Base-by-base conservation (phyloP, 1,139 yeast species). In the Yamadazyma taylorii region DNA sequence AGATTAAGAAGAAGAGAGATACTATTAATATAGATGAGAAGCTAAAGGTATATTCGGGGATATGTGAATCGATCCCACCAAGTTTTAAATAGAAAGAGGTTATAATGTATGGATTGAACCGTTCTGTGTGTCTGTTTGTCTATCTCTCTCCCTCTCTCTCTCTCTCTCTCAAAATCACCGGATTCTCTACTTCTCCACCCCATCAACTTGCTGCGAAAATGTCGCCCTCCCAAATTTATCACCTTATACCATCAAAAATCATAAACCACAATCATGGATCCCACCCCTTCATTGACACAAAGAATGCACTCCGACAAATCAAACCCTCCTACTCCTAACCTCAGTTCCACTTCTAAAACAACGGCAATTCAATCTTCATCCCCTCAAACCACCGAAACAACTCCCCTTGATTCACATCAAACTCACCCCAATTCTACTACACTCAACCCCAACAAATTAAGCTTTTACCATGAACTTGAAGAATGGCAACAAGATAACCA, bases 401-500 rank as follows among this genome's bases (percentile, higher is more conserved):
- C 34, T 4, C 17, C 24, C 19, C 17, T n/a, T 7, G 17, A 25
- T 22, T 12, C 26, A 14, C n/a, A 25, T 6, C 13, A 17, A 33
- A 26, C 35, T 7, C 10, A 8, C 8, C 21, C 8, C 8, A 19
- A 19, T 5, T 19, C 21, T 24, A 24, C 17, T 3, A n/a, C n/a
- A n/a, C n/a, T n/a, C n/a, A n/a, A n/a, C n/a, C 12, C 26, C 11
- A 30, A 17, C 17, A 29, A 28, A 17, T 25, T 45, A 13, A 32
- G 48, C 31, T 66, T 42, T 40, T 71, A 53, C 47, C 69, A 68
- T 41, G 70, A 71, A 47, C 47, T 89, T 5, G 90, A 88, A 7
- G 78, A 71, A 6, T 89, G 97, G 97, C 96, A 86, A 54, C 73
- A 76, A 50, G 97, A 90, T 54, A 90, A 90, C 54, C 89, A 85